A percentile compares a stretch with the other conserved stretches of the same genome.
phyloP scores from a whole-genome alignment of 2,329 filamentous ascomycete genomes.

The Fusarium sacchari region DNA sequence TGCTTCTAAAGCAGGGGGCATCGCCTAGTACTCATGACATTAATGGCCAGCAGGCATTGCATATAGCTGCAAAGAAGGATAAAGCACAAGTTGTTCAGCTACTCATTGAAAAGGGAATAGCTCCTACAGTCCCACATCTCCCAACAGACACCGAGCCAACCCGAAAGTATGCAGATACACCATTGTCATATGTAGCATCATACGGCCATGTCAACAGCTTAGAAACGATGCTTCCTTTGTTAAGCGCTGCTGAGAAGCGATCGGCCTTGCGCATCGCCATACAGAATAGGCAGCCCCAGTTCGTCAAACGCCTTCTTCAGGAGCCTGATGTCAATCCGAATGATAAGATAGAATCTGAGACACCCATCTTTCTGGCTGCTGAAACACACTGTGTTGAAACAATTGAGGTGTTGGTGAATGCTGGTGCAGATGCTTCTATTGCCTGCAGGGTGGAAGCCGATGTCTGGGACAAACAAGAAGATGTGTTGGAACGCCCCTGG shows the following conservation, averaged over 20 bases:
- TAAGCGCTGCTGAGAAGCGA: conserved; percentile 39
- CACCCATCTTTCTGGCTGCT: conserved; percentile 37
- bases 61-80: conserved; percentile 45
- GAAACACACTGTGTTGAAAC: conserved; percentile 7
- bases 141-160: not conserved
- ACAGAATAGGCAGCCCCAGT: conserved; percentile 9
- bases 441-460: conserved; percentile 1
- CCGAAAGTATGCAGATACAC: not conserved
- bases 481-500: not conserved
- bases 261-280: conserved; percentile 45
- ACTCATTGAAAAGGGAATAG: conserved; percentile 42
- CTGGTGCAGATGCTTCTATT: conserved; percentile 46
- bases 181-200: conserved; percentile 41
- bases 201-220: conserved; percentile 42
- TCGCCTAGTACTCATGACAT: conserved; percentile 35
- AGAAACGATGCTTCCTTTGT: conserved; percentile 42
- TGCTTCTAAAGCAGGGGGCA: conserved; percentile 41
- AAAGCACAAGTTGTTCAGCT: not conserved
- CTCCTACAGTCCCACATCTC: conserved; percentile 40
- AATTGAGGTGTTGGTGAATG: conserved; percentile 41
- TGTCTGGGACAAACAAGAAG: not conserved
- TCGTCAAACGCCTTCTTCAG: conserved; percentile 45
- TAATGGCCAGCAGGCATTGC: conserved; percentile 44
- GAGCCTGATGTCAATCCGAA: conserved; percentile 48
- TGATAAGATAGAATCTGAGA: conserved; percentile 27